Conservation (phyloP, 805 yeast species). For the Candida maris region DNA sequence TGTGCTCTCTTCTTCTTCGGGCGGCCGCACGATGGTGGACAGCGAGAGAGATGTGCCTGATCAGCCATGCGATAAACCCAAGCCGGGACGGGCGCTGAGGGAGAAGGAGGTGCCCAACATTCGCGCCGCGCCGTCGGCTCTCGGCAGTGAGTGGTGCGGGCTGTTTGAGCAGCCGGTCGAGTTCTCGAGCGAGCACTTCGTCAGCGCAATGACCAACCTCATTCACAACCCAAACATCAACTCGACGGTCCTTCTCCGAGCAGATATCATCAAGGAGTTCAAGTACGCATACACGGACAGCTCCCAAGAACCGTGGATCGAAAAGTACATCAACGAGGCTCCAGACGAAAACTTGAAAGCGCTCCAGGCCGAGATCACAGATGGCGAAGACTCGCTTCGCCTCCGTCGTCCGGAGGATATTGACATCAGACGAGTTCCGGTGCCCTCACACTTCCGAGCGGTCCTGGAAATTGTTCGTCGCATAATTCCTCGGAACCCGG, state of each 20-base stretch:
- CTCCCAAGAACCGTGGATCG: conserved; percentile 28
- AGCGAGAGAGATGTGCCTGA: too few relatives aligned
- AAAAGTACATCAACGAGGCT: conserved; percentile 25
- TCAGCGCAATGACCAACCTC: conserved; percentile 72
- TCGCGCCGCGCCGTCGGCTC: conserved; percentile 35
- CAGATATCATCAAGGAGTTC: conserved; percentile 66
- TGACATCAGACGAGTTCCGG: conserved; percentile 35
- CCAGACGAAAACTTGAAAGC: conserved; percentile 33
- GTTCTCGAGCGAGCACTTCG: conserved; percentile 56
- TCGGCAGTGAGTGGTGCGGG: conserved; percentile 65
- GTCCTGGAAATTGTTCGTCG: conserved; percentile 66
- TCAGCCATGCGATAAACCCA: too few relatives aligned
- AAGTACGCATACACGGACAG: conserved; percentile 34
- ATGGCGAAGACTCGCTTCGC: conserved; percentile 20
- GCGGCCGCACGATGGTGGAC: too few relatives aligned
- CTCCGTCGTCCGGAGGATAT: conserved; percentile 38
- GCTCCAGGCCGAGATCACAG: conserved; percentile 5
- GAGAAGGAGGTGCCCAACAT: conserved; percentile 37
- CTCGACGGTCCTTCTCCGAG: conserved; percentile 85
- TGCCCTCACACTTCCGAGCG: conserved; percentile 29
- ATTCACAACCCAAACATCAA: conserved; percentile 85
- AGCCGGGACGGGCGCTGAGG: conserved; percentile 22
- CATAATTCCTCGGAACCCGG: conserved; percentile 88
- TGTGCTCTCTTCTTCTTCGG: too few relatives aligned
- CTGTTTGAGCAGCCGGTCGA: conserved; percentile 47